Percentiles rank a stretch among this genome's conserved stretches.
These are phyloP conservation scores for Biscogniauxia marginata DNA, from an alignment of 2,329 filamentous ascomycete genomes.

Conservation along the genomic window DNA sequence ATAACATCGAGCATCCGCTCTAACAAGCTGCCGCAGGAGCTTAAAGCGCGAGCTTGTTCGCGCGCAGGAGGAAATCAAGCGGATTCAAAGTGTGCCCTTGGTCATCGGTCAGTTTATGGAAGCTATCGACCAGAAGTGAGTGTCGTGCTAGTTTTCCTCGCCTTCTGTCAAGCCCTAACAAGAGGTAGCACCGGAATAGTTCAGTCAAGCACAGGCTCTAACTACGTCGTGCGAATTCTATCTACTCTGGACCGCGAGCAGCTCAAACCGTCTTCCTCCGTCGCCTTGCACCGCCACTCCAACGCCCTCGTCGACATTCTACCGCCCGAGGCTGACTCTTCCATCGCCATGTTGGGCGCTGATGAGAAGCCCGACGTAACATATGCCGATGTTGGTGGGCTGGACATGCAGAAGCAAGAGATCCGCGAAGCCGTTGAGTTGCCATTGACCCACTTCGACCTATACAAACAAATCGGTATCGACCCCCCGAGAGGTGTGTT, in stretches of 20 bases:
- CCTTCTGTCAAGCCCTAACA: conserved; percentile 1
- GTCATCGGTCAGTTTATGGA: conserved; percentile 99
- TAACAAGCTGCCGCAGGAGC: conserved; percentile 57
- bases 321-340: conserved; percentile 97
- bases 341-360: conserved; percentile 94
- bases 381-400: conserved; percentile 93
- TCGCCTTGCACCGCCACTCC: conserved; percentile 95
- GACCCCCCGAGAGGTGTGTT: conserved; percentile 95
- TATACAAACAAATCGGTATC: conserved; percentile 99
- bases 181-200: conserved; percentile 84
- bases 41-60: conserved; percentile 95
- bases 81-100: conserved; percentile 95
- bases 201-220: conserved; percentile 95
- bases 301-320: conserved; percentile 98
- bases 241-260: conserved; percentile 98
- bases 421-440: conserved; percentile 97
- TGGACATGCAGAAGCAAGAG: conserved; percentile 99
- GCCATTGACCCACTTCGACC: conserved; percentile 93
- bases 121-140: conserved; percentile 97
- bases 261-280: conserved; percentile 95
- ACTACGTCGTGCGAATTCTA: conserved; percentile 97
- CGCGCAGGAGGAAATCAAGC: conserved; percentile 98
- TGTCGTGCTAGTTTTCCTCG: background rate
- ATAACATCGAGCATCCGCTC: background rate
- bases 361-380: conserved; percentile 98